Conservation (phyloP, 768 basidiomycete species). For the Bullera alba region DNA sequence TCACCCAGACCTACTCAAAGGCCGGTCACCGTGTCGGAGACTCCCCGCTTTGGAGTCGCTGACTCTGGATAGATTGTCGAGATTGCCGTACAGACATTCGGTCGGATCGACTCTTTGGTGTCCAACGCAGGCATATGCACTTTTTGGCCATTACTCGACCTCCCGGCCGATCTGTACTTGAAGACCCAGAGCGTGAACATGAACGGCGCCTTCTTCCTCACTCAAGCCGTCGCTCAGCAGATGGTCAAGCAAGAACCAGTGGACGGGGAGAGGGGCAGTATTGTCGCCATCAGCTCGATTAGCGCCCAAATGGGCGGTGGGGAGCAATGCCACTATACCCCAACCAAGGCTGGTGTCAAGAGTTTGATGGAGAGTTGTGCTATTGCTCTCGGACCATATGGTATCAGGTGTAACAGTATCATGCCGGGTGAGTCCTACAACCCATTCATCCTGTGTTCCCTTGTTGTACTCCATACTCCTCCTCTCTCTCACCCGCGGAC, state of each 20-base stretch:
- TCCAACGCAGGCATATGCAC: constrained; percentile 66
- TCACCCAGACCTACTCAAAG: not conserved
- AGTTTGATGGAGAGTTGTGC: constrained; percentile 75
- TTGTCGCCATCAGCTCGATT: constrained; percentile 71
- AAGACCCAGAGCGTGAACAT: constrained; percentile 64
- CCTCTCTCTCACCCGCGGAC: no score
- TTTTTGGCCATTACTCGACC: constrained; percentile 65
- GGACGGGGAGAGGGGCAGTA: constrained; percentile 54
- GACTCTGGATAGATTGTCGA: constrained; percentile 54
- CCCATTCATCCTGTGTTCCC: no score
- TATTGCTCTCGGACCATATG: constrained; percentile 67
- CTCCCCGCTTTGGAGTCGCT: no score
- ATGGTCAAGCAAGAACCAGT: constrained; percentile 64
- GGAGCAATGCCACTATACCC: constrained; percentile 70
- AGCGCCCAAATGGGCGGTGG: constrained; percentile 72
- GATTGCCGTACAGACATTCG: constrained; percentile 57
- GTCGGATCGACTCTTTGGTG: constrained; percentile 58
- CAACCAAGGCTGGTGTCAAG: constrained; percentile 70
- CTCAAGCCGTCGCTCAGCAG: constrained; percentile 61
- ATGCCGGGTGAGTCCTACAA: constrained; percentile 50
- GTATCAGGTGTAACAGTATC: constrained; percentile 55
- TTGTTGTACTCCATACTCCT: not conserved
- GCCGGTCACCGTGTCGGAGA: no score
- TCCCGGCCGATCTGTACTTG: constrained; percentile 61
- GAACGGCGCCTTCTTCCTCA: constrained; percentile 63